Evolutionary conservation across 106 monocot genomes (phyloP).

Genomic region (Phalaenopsis aphrodite): DNA sequence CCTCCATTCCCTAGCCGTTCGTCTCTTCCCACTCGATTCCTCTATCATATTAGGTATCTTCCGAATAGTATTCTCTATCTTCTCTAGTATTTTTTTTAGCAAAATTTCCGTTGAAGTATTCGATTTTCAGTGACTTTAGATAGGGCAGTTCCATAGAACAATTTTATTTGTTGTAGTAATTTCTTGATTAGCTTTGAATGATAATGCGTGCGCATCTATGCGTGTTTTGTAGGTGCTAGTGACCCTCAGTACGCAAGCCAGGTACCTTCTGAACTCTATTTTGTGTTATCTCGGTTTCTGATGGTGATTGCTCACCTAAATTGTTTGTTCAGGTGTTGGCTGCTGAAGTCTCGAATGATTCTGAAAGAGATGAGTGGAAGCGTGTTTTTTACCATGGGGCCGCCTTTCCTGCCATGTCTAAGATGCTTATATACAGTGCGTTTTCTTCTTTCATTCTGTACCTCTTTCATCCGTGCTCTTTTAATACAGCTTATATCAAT

Average conservation of each 20-base stretch:
- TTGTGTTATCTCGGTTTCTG: background rate
- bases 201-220: background rate
- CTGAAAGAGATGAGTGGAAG: constrained; percentile 37
- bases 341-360: constrained; percentile 17
- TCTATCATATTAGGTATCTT: constrained; percentile 37
- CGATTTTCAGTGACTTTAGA: too few species aligned
- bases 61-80: background rate
- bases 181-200: background rate
- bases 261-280: constrained; percentile 22
- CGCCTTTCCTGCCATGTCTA: constrained; percentile 64
- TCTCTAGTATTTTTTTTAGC: background rate
- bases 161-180: background rate
- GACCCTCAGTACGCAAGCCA: constrained; percentile 32
- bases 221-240: constrained; percentile 33
- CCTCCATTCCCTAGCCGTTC: constrained; percentile 65
- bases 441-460: background rate
- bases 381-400: constrained; percentile 60
- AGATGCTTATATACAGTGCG: constrained; percentile 67
- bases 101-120: background rate
- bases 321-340: constrained; percentile 31
- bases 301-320: background rate
- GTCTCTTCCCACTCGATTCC: constrained; percentile 73
- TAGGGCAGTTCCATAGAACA: background rate
- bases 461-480: background rate
- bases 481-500: background rate